phyloP scores from a whole-genome alignment of 2,329 filamentous ascomycete species.

The Cordyceps farinosa region DNA sequence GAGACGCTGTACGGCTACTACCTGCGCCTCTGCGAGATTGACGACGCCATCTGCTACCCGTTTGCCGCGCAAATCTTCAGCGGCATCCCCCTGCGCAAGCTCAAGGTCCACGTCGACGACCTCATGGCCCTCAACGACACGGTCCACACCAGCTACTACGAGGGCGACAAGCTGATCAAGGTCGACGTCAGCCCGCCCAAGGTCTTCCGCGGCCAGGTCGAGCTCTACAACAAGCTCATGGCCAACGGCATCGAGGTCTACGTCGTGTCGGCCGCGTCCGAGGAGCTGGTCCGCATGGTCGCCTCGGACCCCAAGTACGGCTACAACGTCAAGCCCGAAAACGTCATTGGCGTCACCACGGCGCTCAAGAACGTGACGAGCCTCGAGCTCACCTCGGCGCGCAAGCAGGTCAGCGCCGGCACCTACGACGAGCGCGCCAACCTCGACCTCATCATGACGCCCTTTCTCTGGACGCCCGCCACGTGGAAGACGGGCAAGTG shows the following conservation, averaged over 20 bases:
- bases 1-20: conserved; percentile 46
- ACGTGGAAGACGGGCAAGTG: conserved; percentile 44
- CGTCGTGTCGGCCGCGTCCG: conserved; percentile 39
- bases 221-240: conserved; percentile 43
- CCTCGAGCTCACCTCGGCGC: conserved; percentile 32
- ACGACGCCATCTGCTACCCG: conserved; percentile 41
- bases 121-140: conserved; percentile 41
- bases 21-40: conserved; percentile 40
- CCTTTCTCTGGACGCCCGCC: conserved; percentile 41
- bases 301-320: conserved; percentile 43
- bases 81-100: conserved; percentile 41
- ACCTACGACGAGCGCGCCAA: conserved; percentile 35
- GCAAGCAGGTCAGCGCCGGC: conserved; percentile 39
- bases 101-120: conserved; percentile 45
- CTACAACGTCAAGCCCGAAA: conserved; percentile 42
- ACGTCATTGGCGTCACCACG: conserved; percentile 42
- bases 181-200: conserved; percentile 33
- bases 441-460: conserved; percentile 37
- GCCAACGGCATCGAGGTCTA: conserved; percentile 42
- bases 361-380: conserved; percentile 32
- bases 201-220: conserved; percentile 38
- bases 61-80: conserved; percentile 41
- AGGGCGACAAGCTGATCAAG: conserved; percentile 29
- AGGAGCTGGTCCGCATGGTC: conserved; percentile 45
- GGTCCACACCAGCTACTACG: conserved; percentile 36